These are phyloP conservation scores for Eucalyptus sideroxylon DNA, from an alignment of 345 rosid species.

Conservation along the genomic window DNA sequence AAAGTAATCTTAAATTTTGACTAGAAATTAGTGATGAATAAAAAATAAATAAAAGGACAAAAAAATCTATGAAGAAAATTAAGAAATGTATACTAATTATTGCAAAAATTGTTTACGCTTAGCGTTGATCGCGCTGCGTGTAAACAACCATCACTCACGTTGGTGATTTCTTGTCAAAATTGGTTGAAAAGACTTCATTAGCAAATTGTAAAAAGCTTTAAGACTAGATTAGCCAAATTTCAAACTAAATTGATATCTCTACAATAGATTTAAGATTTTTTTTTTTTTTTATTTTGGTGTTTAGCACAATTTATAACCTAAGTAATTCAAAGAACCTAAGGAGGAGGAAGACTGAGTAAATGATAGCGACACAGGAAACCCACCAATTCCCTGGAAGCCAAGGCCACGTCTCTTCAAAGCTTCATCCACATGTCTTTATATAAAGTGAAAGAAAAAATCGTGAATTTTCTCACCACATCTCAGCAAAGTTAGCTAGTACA, in stretches of 20 bases:
- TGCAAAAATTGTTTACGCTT: too few species aligned
- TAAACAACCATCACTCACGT: accelerated
- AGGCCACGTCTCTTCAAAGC: neutral
- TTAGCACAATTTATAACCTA: neutral
- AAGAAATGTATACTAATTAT: too few species aligned
- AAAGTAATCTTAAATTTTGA: neutral
- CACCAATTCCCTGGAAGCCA: neutral
- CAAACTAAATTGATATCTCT: neutral
- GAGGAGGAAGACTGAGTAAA: too few species aligned
- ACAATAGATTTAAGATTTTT: neutral
- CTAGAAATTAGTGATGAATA: neutral
- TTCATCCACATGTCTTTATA: neutral
- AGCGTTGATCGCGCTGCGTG: accelerated
- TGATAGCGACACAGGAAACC: neutral
- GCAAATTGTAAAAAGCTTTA: neutral
- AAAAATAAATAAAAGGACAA: too few species aligned
- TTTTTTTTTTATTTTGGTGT: too few species aligned
- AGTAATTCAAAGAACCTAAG: neutral
- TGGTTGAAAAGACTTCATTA: neutral
- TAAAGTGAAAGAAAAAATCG: too few species aligned
- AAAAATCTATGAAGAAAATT: too few species aligned
- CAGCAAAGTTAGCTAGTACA: neutral
- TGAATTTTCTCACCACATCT: neutral
- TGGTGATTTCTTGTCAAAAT: accelerated
- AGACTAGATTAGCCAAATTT: neutral